Conservation (phyloP, 2,329 filamentous ascomycete species). For the Botrytis hyacinthi region DNA sequence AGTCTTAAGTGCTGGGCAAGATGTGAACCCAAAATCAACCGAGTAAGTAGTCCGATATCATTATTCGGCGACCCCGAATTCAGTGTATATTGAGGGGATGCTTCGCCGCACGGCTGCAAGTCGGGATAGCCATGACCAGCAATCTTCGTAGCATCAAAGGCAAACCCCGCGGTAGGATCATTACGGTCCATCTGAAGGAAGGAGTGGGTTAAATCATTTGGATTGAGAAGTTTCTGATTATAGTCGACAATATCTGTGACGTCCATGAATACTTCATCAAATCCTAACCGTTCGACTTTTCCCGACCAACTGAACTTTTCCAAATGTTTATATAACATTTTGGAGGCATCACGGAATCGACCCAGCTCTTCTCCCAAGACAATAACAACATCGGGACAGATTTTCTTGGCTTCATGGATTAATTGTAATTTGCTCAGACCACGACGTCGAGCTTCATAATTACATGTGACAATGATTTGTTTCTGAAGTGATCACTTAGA, state of each 20-base stretch:
- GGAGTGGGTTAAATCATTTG: slow-evolving; percentile 59
- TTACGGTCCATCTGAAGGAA: slow-evolving; percentile 75
- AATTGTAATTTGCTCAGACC: slow-evolving; percentile 80
- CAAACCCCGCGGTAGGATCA: slow-evolving; percentile 78
- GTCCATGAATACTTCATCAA: slow-evolving; percentile 77
- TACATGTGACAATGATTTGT: slow-evolving; percentile 81
- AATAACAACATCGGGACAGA: slow-evolving; percentile 82
- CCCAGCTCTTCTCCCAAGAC: slow-evolving; percentile 84
- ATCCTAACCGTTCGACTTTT: slow-evolving; percentile 77
- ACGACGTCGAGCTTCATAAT: slow-evolving; percentile 80
- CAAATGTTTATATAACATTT: slow-evolving; percentile 72
- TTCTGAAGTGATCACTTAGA: slow-evolving; percentile 41
- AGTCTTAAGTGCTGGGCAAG: slow-evolving; percentile 71
- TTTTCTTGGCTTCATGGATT: slow-evolving; percentile 73
- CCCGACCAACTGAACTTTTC: slow-evolving; percentile 72
- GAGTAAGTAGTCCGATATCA: slow-evolving; percentile 37
- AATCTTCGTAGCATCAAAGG: slow-evolving; percentile 68
- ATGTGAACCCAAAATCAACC: slow-evolving; percentile 76
- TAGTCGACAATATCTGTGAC: slow-evolving; percentile 84
- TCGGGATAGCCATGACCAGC: slow-evolving; percentile 52
- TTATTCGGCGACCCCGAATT: slow-evolving; percentile 19
- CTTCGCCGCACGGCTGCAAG: slow-evolving; percentile 15
- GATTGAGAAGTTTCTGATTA: slow-evolving; percentile 71
- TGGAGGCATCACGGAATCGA: slow-evolving; percentile 82
- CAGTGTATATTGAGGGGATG: background rate